phyloP scores from a whole-genome alignment of 148 eudicot genomes.

The Gaultheria prostrata region DNA sequence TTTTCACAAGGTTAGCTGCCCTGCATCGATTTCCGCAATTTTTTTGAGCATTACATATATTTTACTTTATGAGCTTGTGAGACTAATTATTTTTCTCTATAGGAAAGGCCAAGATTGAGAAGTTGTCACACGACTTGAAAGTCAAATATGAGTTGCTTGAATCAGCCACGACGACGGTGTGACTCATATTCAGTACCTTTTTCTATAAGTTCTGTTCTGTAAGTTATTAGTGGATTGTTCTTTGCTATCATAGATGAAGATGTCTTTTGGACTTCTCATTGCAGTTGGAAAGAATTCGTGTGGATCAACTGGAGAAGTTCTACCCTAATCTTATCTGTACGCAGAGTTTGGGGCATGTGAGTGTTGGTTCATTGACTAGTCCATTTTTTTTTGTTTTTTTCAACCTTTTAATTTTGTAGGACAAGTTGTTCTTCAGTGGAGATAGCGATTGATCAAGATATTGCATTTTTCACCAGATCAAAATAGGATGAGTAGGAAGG shows the following conservation, averaged over 20 bases:
- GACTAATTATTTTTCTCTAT: conserved; percentile 24
- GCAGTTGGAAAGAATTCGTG: conserved; percentile 75
- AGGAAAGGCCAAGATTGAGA: conserved; percentile 75
- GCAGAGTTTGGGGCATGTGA: conserved; percentile 85
- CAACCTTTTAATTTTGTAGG: background rate
- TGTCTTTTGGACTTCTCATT: conserved; percentile 25
- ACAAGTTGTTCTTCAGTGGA: background rate
- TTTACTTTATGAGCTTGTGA: conserved; percentile 7
- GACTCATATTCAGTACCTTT: conserved; percentile 4
- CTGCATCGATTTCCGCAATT: background rate
- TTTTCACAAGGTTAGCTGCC: conserved; percentile 53
- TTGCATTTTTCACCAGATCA: background rate
- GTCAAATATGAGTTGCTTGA: conserved; percentile 67
- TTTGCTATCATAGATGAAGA: background rate
- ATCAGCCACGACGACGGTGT: conserved; percentile 62
- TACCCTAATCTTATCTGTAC: conserved; percentile 88
- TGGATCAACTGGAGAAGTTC: conserved; percentile 84
- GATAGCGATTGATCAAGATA: background rate
- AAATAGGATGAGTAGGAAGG: background rate
- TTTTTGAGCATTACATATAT: background rate
- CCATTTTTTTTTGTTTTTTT: conserved; percentile 1
- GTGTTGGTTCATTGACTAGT: conserved; percentile 16
- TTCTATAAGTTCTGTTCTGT: background rate
- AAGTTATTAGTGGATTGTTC: conserved; percentile 9
- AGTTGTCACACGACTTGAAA: conserved; percentile 61